These are phyloP conservation scores for Emergomyces africanus DNA, from an alignment of 2,329 filamentous ascomycete species.

Conservation along the genomic window DNA sequence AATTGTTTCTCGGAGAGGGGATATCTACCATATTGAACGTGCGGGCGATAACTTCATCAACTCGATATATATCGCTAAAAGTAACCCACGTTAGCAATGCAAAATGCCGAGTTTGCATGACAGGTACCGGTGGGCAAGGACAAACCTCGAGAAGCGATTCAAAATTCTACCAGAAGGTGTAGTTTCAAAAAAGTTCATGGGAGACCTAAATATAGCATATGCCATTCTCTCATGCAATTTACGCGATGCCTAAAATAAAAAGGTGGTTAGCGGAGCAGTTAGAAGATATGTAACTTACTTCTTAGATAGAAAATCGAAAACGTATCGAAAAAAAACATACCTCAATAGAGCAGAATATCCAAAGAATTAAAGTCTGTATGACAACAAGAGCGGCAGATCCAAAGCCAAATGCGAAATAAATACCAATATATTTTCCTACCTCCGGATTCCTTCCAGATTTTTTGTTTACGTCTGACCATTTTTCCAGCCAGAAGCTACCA, in stretches of 20 bases:
- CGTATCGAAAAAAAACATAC: constrained; percentile 34
- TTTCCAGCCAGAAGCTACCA: constrained; percentile 84
- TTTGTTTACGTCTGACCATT: constrained; percentile 76
- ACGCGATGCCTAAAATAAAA: constrained; percentile 59
- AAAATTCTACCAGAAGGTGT: constrained; percentile 93
- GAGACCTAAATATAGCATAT: constrained; percentile 89
- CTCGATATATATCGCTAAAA: constrained; percentile 44
- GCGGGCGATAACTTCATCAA: constrained; percentile 87
- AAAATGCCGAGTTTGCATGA: background rate
- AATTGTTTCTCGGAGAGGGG: background rate
- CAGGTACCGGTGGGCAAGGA: constrained; percentile 9
- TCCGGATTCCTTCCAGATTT: constrained; percentile 54
- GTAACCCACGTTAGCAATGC: background rate
- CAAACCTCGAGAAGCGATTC: constrained; percentile 85
- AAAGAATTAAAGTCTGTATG: constrained; percentile 83
- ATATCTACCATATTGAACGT: constrained; percentile 84
- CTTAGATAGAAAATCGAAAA: constrained; percentile 1
- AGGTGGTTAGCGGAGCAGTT: constrained; percentile 7
- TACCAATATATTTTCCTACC: constrained; percentile 79
- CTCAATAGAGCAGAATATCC: constrained; percentile 99
- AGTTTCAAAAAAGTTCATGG: constrained; percentile 98
- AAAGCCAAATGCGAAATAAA: constrained; percentile 92
- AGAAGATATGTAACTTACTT: background rate
- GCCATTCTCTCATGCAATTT: constrained; percentile 98
- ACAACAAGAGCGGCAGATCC: constrained; percentile 77